phyloP scores from a whole-genome alignment of 495 filamentous ascomycete species.

The Penicillium coffeae region DNA sequence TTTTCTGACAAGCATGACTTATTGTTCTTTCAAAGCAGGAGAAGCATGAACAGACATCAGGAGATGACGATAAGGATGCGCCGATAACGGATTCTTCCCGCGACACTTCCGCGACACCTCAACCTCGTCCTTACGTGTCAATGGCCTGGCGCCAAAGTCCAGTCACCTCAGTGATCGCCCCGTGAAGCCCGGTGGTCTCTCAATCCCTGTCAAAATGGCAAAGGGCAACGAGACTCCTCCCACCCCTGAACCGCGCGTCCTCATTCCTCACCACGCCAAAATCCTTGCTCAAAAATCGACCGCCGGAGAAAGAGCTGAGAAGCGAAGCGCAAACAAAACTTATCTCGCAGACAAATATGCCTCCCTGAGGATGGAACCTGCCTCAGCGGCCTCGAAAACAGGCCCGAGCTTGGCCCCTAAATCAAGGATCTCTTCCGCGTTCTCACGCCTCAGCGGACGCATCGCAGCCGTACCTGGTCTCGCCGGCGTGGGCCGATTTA shows the following conservation, averaged over 20 bases:
- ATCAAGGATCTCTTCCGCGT: conserved; percentile 17
- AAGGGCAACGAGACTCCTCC: not conserved
- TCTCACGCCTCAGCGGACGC: conserved; percentile 29
- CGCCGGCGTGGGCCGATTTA: conserved; percentile 22
- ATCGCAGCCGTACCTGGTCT: conserved; percentile 31
- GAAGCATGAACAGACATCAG: too few species aligned
- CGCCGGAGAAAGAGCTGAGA: not conserved
- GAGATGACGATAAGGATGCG: too few species aligned
- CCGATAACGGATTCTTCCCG: too few species aligned
- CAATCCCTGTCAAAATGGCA: not conserved
- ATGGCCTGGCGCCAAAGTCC: too few species aligned
- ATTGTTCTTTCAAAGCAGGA: too few species aligned
- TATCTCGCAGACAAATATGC: conserved; percentile 1
- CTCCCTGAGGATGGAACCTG: not conserved
- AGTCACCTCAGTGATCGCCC: too few species aligned
- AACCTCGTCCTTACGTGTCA: too few species aligned
- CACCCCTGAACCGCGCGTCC: conserved; percentile 15
- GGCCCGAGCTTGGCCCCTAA: conserved; percentile 14
- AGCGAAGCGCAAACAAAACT: not conserved
- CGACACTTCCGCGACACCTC: too few species aligned
- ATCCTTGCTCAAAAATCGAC: conserved; percentile 3
- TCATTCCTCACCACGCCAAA: conserved; percentile 22
- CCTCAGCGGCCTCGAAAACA: not conserved
- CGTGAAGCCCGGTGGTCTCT: too few species aligned
- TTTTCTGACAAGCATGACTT: too few species aligned